phyloP scores from a whole-genome alignment of 208 protist genomes.

The Acanthamoeba triangularis region DNA sequence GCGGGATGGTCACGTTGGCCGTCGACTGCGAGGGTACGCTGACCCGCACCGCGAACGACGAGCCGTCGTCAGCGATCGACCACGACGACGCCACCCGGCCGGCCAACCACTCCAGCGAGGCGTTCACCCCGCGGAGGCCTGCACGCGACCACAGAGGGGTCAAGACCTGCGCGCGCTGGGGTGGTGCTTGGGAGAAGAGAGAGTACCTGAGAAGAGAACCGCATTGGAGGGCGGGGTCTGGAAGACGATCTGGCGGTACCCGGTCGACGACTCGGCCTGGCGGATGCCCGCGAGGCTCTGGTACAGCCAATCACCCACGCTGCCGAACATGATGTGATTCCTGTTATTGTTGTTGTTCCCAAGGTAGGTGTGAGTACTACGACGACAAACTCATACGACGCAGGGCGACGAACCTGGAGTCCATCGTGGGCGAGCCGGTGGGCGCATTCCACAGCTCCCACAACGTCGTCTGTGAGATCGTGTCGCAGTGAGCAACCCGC shows the following conservation, averaged over 20 bases:
- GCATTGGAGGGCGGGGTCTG: neutral
- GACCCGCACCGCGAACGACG: neutral
- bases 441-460: conserved; percentile 29
- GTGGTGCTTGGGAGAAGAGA: neutral
- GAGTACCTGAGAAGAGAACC: neutral
- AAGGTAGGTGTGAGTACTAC: neutral
- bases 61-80: neutral
- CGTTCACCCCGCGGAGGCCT: conserved; percentile 3
- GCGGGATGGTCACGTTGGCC: conserved; percentile 16
- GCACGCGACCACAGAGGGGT: neutral
- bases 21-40: neutral
- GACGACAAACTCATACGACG: neutral
- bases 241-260: neutral
- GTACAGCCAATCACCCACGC: conserved; percentile 12
- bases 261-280: neutral
- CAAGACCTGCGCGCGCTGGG: neutral
- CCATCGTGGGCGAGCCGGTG: neutral
- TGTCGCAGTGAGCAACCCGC: too few species aligned
- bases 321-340: conserved; percentile 54
- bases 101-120: neutral
- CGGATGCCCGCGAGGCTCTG: neutral
- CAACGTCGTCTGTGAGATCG: neutral
- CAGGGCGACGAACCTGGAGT: neutral
- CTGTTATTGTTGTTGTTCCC: neutral
- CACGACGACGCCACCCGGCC: neutral